A percentile compares a stretch with the other conserved stretches of the same genome.
Evolutionary conservation across 163 green algal species (phyloP).

Genomic region (Picocystis sp.): DNA sequence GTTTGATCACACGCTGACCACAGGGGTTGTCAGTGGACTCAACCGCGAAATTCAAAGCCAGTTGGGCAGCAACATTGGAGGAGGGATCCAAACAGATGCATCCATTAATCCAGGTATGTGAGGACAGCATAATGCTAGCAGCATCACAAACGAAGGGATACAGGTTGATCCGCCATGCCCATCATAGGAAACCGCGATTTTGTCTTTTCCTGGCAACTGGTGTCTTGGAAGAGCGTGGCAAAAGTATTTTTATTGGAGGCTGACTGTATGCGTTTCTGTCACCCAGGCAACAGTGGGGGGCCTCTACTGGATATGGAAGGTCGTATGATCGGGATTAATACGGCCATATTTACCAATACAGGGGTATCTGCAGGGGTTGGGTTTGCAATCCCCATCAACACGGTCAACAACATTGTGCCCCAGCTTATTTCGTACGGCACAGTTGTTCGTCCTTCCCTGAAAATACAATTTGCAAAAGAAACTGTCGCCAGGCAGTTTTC

Average conservation of each 20-base stretch:
- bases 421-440: slow-evolving; percentile 56
- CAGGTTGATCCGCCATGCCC: no score
- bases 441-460: slow-evolving; percentile 24
- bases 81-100: slow-evolving; percentile 58
- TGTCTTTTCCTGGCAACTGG: no score
- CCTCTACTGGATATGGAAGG: slow-evolving; percentile 5
- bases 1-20: slow-evolving; percentile 66
- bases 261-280: neutral
- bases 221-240: no score
- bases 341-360: slow-evolving; percentile 16
- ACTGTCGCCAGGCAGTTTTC: slow-evolving; percentile 38
- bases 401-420: slow-evolving; percentile 39
- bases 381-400: slow-evolving; percentile 28
- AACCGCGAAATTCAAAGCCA: slow-evolving; percentile 28
- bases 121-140: no score
- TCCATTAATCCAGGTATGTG: slow-evolving; percentile 46
- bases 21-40: slow-evolving; percentile 30
- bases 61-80: slow-evolving; percentile 33
- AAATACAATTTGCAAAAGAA: slow-evolving; percentile 35
- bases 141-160: no score
- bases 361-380: slow-evolving; percentile 23
- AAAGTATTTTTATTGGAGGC: no score
- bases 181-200: no score
- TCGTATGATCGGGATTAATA: slow-evolving; percentile 12
- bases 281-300: neutral